Evolutionary conservation across 1,139 yeast species (phyloP).

Genomic region (Scheffersomyces stambukii): DNA sequence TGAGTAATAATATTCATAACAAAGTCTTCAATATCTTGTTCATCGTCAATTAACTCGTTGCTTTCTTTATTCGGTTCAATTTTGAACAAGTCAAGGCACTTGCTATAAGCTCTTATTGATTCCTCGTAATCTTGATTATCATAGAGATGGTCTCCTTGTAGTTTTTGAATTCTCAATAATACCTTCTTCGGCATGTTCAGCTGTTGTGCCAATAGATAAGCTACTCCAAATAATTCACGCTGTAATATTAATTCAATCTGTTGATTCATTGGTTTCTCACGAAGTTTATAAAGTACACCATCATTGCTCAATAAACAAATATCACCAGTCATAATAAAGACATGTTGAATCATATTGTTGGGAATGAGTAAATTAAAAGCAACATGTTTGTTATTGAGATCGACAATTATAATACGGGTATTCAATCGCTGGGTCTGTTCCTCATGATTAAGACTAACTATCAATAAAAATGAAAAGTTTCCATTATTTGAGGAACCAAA

Average conservation of each 20-base stretch:
- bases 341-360: slow-evolving; percentile 50
- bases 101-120: slow-evolving; percentile 66
- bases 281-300: slow-evolving; percentile 67
- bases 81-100: slow-evolving; percentile 24
- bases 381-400: slow-evolving; percentile 63
- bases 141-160: slow-evolving; percentile 71
- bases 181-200: slow-evolving; percentile 32
- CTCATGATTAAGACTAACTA: slow-evolving; percentile 48
- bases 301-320: slow-evolving; percentile 65
- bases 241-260: slow-evolving; percentile 70
- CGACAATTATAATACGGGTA: slow-evolving; percentile 61
- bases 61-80: slow-evolving; percentile 1
- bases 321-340: slow-evolving; percentile 53
- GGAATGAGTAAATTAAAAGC: slow-evolving; percentile 69
- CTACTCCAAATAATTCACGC: slow-evolving; percentile 68
- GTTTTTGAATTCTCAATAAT: slow-evolving; percentile 52
- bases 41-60: slow-evolving; percentile 2
- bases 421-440: slow-evolving; percentile 16
- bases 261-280: slow-evolving; percentile 61
- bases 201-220: slow-evolving; percentile 63
- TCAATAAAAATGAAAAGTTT: slow-evolving; percentile 39
- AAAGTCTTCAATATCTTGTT: slow-evolving; percentile 40
- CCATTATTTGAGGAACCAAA: too few species aligned
- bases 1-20: slow-evolving; percentile 77
- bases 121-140: slow-evolving; percentile 60